Evolutionary conservation across 768 basidiomycete species (phyloP).

Genomic region (Lepiota brunneoincarnata): DNA sequence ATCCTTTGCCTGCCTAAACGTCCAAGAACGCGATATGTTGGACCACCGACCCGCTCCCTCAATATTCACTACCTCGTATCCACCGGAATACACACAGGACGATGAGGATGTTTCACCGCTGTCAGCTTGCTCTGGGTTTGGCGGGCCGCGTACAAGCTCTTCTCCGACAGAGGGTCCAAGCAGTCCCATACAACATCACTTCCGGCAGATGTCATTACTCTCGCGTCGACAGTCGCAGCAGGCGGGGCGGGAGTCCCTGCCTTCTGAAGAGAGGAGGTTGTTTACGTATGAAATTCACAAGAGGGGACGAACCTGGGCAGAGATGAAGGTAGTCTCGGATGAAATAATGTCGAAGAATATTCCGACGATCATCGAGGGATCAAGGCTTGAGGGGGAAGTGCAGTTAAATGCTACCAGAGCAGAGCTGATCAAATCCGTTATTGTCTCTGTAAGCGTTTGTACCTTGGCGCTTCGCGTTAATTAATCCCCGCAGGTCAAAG

Average conservation of each 20-base stretch:
- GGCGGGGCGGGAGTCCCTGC: neutral
- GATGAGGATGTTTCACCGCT: neutral
- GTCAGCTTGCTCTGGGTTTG: neutral
- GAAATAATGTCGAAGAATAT: conserved; percentile 30
- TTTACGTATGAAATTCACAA: conserved; percentile 25
- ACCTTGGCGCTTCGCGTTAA: neutral
- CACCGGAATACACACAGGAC: neutral
- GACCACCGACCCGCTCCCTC: neutral
- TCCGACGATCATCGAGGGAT: conserved; percentile 34
- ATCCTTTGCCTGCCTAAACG: neutral
- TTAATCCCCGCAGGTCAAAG: conserved; percentile 26
- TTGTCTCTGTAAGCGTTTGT: conserved; percentile 39
- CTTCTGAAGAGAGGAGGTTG: conserved; percentile 22
- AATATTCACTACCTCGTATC: neutral
- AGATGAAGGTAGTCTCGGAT: conserved; percentile 43
- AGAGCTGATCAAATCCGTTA: conserved; percentile 46
- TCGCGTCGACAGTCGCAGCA: neutral
- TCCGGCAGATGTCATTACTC: neutral
- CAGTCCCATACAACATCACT: neutral
- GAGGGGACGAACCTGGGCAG: conserved; percentile 42
- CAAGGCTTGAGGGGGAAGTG: conserved; percentile 31
- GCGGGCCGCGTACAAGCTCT: neutral
- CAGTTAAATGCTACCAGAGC: conserved; percentile 31
- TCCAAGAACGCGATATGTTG: neutral
- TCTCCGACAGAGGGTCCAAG: neutral